phyloP scores from a whole-genome alignment of 352 stramenopile genomes.

The Phytophthora colocasiae region DNA sequence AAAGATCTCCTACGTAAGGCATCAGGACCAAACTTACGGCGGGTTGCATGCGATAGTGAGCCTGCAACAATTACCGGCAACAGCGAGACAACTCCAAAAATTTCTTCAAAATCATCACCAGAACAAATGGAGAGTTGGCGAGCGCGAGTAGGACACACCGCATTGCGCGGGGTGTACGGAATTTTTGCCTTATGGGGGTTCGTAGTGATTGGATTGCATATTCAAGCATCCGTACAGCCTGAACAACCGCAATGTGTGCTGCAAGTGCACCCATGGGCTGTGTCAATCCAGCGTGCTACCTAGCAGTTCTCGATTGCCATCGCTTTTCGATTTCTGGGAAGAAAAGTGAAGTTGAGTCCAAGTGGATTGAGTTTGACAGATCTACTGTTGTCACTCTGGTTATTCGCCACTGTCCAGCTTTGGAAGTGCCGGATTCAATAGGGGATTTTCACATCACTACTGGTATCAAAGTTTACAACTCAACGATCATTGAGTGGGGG shows the following conservation, averaged over 20 bases:
- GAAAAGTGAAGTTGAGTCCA: conserved; percentile 12
- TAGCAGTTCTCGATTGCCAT: conserved; percentile 41
- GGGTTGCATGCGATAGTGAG: conserved; percentile 20
- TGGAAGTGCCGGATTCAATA: conserved; percentile 31
- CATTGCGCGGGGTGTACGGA: conserved; percentile 7
- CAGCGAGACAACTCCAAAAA: background rate
- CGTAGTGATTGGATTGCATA: conserved; percentile 27
- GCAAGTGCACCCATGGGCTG: conserved; percentile 34
- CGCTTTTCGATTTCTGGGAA: conserved; percentile 7
- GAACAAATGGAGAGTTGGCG: background rate
- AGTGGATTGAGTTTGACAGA: conserved; percentile 29
- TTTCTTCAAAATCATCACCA: background rate
- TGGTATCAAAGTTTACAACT: conserved; percentile 49
- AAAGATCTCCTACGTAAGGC: conserved; percentile 19
- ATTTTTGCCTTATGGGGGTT: conserved; percentile 26
- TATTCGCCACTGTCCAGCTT: conserved; percentile 35
- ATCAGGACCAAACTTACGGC: background rate
- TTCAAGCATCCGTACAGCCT: conserved; percentile 22
- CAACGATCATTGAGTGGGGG: conserved; percentile 36
- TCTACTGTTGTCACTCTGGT: conserved; percentile 28
- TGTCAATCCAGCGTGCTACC: conserved; percentile 31
- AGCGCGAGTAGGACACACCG: background rate
- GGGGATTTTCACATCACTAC: conserved; percentile 22
- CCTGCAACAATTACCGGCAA: background rate
- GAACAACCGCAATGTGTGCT: conserved; percentile 25